Conservation (phyloP, 2,329 filamentous ascomycete genomes). For the Talaromyces sp. region DNA sequence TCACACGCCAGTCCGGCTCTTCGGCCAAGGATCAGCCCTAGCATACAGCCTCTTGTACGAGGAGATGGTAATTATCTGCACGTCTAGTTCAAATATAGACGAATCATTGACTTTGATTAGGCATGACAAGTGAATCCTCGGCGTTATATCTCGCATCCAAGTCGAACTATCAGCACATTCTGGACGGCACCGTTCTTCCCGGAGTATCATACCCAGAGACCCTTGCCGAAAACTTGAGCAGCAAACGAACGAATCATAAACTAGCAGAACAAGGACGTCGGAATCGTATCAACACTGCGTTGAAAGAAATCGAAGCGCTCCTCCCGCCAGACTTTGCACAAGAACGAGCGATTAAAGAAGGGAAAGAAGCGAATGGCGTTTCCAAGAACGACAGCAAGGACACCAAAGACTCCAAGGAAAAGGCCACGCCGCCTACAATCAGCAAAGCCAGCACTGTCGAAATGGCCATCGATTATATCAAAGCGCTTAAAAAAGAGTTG, state of each 20-base stretch:
- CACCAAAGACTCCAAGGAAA: conserved; percentile 41
- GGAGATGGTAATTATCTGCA: conserved; percentile 54
- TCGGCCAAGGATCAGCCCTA: conserved; percentile 85
- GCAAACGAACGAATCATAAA: conserved; percentile 96
- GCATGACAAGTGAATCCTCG: conserved; percentile 56
- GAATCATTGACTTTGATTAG: conserved; percentile 15
- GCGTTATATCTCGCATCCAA: conserved; percentile 84
- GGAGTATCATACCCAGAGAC: conserved; percentile 88
- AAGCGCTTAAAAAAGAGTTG: conserved; percentile 71
- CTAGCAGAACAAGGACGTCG: conserved; percentile 93
- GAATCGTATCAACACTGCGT: conserved; percentile 90
- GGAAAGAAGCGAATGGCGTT: conserved; percentile 39
- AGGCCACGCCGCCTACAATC: conserved; percentile 56
- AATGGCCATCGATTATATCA: conserved; percentile 93
- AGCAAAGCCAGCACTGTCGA: conserved; percentile 99
- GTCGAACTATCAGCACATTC: conserved; percentile 95
- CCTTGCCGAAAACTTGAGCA: conserved; percentile 88
- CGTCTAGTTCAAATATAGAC: not conserved
- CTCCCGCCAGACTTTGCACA: conserved; percentile 59
- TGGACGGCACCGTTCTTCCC: conserved; percentile 87
- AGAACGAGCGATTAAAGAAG: conserved; percentile 36
- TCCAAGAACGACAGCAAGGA: conserved; percentile 44
- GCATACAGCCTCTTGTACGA: conserved; percentile 85
- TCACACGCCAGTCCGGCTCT: conserved; percentile 82
- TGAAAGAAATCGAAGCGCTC: conserved; percentile 85